Conservation (phyloP, 768 basidiomycete genomes). For the Trametes elegans region DNA sequence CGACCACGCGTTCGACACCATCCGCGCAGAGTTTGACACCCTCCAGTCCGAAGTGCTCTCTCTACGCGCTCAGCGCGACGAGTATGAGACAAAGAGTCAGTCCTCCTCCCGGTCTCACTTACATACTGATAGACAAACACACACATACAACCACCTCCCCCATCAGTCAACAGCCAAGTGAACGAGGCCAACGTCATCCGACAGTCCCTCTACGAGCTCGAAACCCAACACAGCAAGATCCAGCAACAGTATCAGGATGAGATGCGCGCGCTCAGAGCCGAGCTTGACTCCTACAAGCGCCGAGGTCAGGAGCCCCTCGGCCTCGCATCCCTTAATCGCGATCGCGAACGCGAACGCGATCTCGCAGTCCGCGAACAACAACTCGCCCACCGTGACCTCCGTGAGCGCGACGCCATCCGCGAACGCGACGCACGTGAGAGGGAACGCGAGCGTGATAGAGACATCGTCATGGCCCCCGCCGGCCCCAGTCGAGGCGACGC, state of each 20-base stretch:
- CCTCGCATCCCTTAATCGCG: slow-evolving; percentile 27
- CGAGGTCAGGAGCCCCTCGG: slow-evolving; percentile 35
- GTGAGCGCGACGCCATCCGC: slow-evolving; percentile 21
- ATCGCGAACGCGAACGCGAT: slow-evolving; percentile 33
- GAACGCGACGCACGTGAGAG: slow-evolving; percentile 34
- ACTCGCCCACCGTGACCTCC: slow-evolving; percentile 29
- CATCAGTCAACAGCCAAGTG: slow-evolving; percentile 73
- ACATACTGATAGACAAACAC: slow-evolving; percentile 3
- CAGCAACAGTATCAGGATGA: slow-evolving; percentile 88
- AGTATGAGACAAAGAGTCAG: slow-evolving; percentile 86
- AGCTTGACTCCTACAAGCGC: slow-evolving; percentile 53
- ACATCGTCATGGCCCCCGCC: slow-evolving; percentile 25
- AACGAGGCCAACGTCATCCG: slow-evolving; percentile 89
- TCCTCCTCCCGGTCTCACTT: slow-evolving; percentile 18
- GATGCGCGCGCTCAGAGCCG: slow-evolving; percentile 64
- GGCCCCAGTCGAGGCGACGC: slow-evolving; percentile 20
- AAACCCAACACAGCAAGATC: slow-evolving; percentile 82
- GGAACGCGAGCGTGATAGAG: slow-evolving; percentile 32
- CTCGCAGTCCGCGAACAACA: too few relatives aligned
- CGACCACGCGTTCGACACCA: slow-evolving; percentile 76
- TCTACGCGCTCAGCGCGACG: slow-evolving; percentile 78
- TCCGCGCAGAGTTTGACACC: slow-evolving; percentile 82
- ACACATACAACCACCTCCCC: background rate
- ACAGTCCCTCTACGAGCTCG: slow-evolving; percentile 88
- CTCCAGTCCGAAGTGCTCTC: slow-evolving; percentile 64